Evolutionary conservation across 1,284 basidiomycete species (phyloP).

Genomic region (Irpex rosettiformis): DNA sequence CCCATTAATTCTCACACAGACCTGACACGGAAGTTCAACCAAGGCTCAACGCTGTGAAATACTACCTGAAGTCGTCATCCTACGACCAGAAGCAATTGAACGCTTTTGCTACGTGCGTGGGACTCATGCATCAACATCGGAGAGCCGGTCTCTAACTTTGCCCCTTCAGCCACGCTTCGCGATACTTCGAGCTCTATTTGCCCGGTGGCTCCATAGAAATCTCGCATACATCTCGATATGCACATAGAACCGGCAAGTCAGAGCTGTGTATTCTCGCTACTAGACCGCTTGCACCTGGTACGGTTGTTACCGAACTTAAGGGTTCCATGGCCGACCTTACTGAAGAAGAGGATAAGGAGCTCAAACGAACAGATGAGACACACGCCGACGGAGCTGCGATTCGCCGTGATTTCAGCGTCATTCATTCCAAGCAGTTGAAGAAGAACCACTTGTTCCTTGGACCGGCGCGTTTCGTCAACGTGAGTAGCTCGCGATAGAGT

Average conservation of each 20-base stretch:
- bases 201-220: constrained; percentile 83
- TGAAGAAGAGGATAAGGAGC: constrained; percentile 77
- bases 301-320: constrained; percentile 77
- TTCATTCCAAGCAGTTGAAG: constrained; percentile 86
- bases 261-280: constrained; percentile 90
- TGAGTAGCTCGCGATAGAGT: constrained; percentile 38
- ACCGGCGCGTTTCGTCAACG: constrained; percentile 92
- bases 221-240: constrained; percentile 81
- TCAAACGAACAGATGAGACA: constrained; percentile 66
- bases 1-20: constrained; percentile 9
- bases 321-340: constrained; percentile 85
- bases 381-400: constrained; percentile 61
- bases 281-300: constrained; percentile 63
- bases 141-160: constrained; percentile 17
- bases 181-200: constrained; percentile 81
- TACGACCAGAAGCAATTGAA: constrained; percentile 80
- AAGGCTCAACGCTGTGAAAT: constrained; percentile 68
- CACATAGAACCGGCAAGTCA: constrained; percentile 82
- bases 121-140: constrained; percentile 18
- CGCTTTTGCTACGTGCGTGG: constrained; percentile 79
- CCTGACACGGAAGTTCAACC: constrained; percentile 21
- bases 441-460: constrained; percentile 91
- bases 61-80: constrained; percentile 53
- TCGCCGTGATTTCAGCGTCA: constrained; percentile 86
- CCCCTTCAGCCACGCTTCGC: constrained; percentile 69